Conservation (phyloP, 805 yeast genomes). For the Yarrowia deformans region DNA sequence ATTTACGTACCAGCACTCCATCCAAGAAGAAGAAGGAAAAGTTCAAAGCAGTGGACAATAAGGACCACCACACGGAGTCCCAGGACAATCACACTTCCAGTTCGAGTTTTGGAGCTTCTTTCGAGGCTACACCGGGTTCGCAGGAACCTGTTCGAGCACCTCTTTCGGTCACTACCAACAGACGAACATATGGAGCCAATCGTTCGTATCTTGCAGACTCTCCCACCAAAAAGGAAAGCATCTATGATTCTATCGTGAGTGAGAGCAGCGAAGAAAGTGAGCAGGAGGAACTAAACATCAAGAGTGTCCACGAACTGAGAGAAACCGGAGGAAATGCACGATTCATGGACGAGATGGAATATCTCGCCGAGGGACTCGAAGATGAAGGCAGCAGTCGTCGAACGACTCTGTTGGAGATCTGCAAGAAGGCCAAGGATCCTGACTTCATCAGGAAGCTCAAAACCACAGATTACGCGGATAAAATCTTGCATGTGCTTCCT, state of each 20-base stretch:
- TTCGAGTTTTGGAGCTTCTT: constrained; percentile 11
- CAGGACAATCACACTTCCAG: background rate
- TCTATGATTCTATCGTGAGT: constrained; percentile 4
- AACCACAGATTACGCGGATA: constrained; percentile 25
- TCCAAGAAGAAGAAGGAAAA: background rate
- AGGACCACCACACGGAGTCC: background rate
- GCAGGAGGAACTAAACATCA: constrained; percentile 20
- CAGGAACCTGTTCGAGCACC: constrained; percentile 3
- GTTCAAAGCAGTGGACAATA: background rate
- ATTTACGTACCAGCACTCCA: constrained; percentile 17
- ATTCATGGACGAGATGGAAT: constrained; percentile 34
- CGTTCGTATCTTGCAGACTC: constrained; percentile 30
- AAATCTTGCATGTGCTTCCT: constrained; percentile 14
- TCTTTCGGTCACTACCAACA: constrained; percentile 1
- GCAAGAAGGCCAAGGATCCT: constrained; percentile 18
- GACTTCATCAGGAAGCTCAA: constrained; percentile 35
- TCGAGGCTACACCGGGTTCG: background rate
- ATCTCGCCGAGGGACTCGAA: constrained; percentile 21
- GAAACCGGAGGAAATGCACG: constrained; percentile 36
- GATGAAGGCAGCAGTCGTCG: constrained; percentile 25
- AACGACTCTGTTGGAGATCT: constrained; percentile 32
- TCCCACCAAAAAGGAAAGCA: constrained; percentile 15
- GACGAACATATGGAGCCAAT: constrained; percentile 21
- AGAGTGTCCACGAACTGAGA: constrained; percentile 33
- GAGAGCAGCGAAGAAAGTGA: constrained; percentile 26